Conservation (phyloP, 148 eudicot genomes). For the Suaeda aralocaspica region DNA sequence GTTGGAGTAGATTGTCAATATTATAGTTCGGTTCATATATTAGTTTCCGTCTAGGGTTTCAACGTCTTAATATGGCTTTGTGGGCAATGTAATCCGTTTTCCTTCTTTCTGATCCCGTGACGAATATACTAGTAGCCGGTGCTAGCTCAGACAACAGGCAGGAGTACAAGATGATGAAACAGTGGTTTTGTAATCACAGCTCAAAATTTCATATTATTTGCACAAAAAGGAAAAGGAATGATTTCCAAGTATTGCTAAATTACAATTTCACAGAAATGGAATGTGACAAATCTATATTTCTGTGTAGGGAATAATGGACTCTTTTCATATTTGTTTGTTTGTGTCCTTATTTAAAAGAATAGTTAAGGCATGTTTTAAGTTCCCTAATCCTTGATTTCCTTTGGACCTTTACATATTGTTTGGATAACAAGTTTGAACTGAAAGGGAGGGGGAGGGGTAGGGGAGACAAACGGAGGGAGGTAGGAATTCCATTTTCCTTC, state of each 20-base stretch:
- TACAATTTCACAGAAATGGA: not conserved
- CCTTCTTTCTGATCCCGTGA: not conserved
- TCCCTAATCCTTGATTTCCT: too few species aligned
- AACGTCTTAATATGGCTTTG: conserved; percentile 5
- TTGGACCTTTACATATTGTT: too few species aligned
- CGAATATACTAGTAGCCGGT: not conserved
- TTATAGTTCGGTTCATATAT: conserved; percentile 18
- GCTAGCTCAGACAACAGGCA: not conserved
- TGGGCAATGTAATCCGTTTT: conserved; percentile 9
- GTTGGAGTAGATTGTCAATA: conserved; percentile 22
- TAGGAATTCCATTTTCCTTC: too few species aligned
- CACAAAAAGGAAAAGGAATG: not conserved
- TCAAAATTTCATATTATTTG: not conserved
- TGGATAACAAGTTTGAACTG: too few species aligned
- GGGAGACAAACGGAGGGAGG: too few species aligned
- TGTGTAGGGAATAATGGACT: not conserved
- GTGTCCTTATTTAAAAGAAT: too few species aligned
- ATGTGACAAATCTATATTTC: not conserved
- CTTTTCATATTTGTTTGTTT: too few species aligned
- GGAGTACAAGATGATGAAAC: not conserved
- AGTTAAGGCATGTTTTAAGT: too few species aligned
- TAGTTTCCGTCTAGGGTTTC: conserved; percentile 11
- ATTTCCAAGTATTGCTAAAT: not conserved
- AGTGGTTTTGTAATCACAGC: not conserved
- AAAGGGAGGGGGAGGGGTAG: too few species aligned